phyloP scores from a whole-genome alignment of 805 yeast species.

The Kockiozyma suomiensis region DNA sequence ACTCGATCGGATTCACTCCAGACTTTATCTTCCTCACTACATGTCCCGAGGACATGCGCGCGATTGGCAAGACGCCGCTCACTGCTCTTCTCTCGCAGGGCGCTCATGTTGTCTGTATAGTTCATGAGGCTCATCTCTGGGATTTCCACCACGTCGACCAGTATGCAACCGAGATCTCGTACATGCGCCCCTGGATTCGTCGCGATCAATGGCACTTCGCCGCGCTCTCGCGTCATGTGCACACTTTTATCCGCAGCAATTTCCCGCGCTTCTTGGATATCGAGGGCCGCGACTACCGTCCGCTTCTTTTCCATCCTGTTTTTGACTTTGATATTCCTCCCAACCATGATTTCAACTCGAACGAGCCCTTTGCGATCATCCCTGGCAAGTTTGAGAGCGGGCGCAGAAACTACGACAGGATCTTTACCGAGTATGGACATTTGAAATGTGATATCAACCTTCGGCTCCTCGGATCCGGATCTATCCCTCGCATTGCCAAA shows the following conservation, averaged over 20 bases:
- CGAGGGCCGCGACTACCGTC: constrained; percentile 20
- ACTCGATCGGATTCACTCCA: constrained; percentile 12
- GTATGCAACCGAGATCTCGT: constrained; percentile 23
- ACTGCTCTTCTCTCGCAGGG: constrained; percentile 13
- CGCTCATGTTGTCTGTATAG: constrained; percentile 31
- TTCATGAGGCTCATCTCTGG: constrained; percentile 32
- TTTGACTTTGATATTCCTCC: constrained; percentile 9
- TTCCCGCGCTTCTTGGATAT: constrained; percentile 27
- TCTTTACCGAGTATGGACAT: constrained; percentile 23
- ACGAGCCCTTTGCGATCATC: constrained; percentile 30
- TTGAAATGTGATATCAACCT: constrained; percentile 17
- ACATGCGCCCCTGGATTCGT: constrained; percentile 31
- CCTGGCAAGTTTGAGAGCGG: constrained; percentile 33
- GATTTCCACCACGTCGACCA: constrained; percentile 18
- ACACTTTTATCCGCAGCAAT: constrained; percentile 17
- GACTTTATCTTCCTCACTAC: constrained; percentile 28
- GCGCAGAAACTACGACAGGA: constrained; percentile 31
- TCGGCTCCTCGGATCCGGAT: constrained; percentile 31
- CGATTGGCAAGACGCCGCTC: constrained; percentile 15
- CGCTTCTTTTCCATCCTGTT: constrained; percentile 29
- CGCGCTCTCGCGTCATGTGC: constrained; percentile 30
- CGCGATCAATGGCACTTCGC: constrained; percentile 32
- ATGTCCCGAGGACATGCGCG: constrained; percentile 31
- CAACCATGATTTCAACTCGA: constrained; percentile 1
- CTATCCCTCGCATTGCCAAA: constrained; percentile 14